Evolutionary conservation across 2,329 filamentous ascomycete species (phyloP).

Genomic region (Curvularia eragrostidis): DNA sequence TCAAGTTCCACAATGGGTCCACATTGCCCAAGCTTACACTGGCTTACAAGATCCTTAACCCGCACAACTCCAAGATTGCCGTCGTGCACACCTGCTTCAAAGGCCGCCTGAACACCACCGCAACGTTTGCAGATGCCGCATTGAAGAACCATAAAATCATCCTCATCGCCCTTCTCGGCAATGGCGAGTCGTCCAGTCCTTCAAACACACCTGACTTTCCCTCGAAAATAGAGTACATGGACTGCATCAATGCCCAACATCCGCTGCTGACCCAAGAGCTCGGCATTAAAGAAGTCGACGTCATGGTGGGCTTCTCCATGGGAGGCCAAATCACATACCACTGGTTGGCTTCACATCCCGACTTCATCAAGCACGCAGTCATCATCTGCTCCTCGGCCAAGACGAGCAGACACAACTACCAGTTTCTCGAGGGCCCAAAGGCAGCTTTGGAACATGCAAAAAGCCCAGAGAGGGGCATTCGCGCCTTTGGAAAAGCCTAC

Average conservation of each 20-base stretch:
- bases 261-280: slow-evolving; percentile 52
- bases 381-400: slow-evolving; percentile 60
- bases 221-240: slow-evolving; percentile 53
- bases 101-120: slow-evolving; percentile 58
- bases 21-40: slow-evolving; percentile 23
- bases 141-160: slow-evolving; percentile 59
- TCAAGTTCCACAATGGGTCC: slow-evolving; percentile 28
- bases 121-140: slow-evolving; percentile 55
- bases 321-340: slow-evolving; percentile 63
- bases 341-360: slow-evolving; percentile 58
- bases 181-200: slow-evolving; percentile 62
- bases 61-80: slow-evolving; percentile 30
- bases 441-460: slow-evolving; percentile 54
- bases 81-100: slow-evolving; percentile 64
- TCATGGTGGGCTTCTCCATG: slow-evolving; percentile 64
- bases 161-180: slow-evolving; percentile 60
- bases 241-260: slow-evolving; percentile 61
- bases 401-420: slow-evolving; percentile 61
- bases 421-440: slow-evolving; percentile 63
- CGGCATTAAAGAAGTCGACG: slow-evolving; percentile 53
- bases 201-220: slow-evolving; percentile 59
- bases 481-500: slow-evolving; percentile 51
- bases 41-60: slow-evolving; percentile 37
- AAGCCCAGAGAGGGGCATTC: slow-evolving; percentile 47
- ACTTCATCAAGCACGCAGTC: slow-evolving; percentile 53